Evolutionary conservation across 371 early-diverging fungal genomes (phyloP), one percentile per base, ranked within the genome.

Genomic region (Paramicrosporidium saccamoebae): DNA sequence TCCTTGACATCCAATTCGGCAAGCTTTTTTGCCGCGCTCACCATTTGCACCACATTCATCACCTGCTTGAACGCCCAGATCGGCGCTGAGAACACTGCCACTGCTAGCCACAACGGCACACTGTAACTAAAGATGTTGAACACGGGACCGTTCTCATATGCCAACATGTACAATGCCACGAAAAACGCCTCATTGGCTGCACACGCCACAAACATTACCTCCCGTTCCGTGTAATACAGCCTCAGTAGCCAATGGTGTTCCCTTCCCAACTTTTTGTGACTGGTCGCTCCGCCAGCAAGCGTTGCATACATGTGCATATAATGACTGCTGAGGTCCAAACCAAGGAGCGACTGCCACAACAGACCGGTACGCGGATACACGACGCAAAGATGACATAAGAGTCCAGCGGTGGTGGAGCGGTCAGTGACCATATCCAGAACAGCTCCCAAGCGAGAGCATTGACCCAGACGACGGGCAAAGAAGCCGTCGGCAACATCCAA

Each of bases 351-450:
- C 44, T 81, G 82, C 35, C 81, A 81, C 12, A 69, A 23, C 4
- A 74, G 41, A 7, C 72, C 54, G 39, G 57, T 62, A 3, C 24
- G 12, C 3, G 69, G 60, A 34, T 73, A 67, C 16, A 46, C 37
- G 13, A 50, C 33, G 8, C 74, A 55, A 21, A 90, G 52, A 34
- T 58, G 72, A 31, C 73, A 65, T 16, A 88, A 49, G 5, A 90
- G 55, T 26, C 75, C 73, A 5, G 75, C 61, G 3, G 92, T 88
- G 4, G 92, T 74, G 38, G 58, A 69, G 51, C 72, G 58, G 46
- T 84, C 90, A 12, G 84, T 84, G 22, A 88, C 84, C 90, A 88
- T 88, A 39, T 90, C 92, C 25, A 90, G 48, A 13, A 84, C 86
- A 13, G 78, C 75, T 16, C 92, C 92, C 41, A 86, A 82, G 33